phyloP scores from a whole-genome alignment of 768 basidiomycete species.

The Lentinula raphanica region DNA sequence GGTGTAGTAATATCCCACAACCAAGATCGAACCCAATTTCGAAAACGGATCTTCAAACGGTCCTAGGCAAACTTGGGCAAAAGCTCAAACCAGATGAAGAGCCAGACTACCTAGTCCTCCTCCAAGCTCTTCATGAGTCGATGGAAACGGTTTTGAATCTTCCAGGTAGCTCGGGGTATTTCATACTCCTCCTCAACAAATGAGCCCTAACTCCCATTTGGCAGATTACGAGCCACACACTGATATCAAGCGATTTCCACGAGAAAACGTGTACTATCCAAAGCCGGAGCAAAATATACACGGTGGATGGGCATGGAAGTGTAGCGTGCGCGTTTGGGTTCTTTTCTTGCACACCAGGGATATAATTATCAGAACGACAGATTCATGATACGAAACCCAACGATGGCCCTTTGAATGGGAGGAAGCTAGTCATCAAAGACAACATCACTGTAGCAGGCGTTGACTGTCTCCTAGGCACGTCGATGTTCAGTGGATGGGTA shows the following conservation, averaged over 20 bases:
- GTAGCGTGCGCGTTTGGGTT: neutral
- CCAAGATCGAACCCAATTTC: constrained; percentile 2
- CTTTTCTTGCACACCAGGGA: too few relatives aligned
- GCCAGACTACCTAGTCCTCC: neutral
- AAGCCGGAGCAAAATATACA: neutral
- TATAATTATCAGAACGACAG: too few relatives aligned
- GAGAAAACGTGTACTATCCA: neutral
- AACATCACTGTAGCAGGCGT: constrained; percentile 3
- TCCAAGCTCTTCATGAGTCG: constrained; percentile 4
- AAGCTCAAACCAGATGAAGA: neutral
- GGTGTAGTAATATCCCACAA: neutral
- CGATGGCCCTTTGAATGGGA: neutral
- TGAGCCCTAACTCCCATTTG: neutral
- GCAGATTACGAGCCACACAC: neutral
- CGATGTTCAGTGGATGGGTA: constrained; percentile 1
- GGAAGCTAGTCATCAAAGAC: neutral
- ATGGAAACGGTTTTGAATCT: neutral
- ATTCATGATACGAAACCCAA: too few relatives aligned
- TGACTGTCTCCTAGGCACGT: constrained; percentile 1
- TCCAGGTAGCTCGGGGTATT: neutral
- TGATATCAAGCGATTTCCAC: constrained; percentile 3
- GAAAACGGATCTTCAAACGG: neutral
- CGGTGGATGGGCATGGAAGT: constrained; percentile 4
- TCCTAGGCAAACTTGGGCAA: neutral
- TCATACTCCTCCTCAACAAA: neutral